Evolutionary conservation across 164 flowering plant genomes (phyloP), one percentile per base, ranked within the genome.

Genomic region (Berberis vulgaris): DNA sequence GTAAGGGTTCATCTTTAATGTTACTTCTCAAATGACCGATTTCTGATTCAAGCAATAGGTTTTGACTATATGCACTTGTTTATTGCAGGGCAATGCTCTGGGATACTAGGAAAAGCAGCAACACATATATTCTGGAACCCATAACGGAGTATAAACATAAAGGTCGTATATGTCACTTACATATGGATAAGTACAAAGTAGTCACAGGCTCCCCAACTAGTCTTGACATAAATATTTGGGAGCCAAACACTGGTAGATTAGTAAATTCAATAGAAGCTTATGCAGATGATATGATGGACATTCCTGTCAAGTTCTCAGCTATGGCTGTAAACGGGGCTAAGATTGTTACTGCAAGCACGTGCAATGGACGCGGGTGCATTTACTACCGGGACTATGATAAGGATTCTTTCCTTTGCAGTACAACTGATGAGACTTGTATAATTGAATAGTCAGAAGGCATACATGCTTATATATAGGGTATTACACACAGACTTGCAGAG

Each of bases 151-250:
- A 84, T 79, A 87, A 83, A 42, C 87, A 84, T 49, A 50, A 3
- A 0, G 91, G 88, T 45, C 79, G 81, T 7, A 74, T 86, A 43
- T 71, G 78, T 2, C 75, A 45, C 11, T 43, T 84, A 57, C 79
- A 82, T 74, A 82, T 86, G 87, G 90, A 86, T 73, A 65, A 64
- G 4, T 81, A 81, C 76, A 88, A 82, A 72, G 66, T 88, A 53
- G 88, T 86, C 47, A 78, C 83, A 1, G 86, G 84, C 7, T 76
- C 86, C 8, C 76, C 71, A 2, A 69, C 68, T n/a, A 85, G 81
- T 69, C 45, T 13, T 0, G 45, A 7, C 46, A 69, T 83, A 9
- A 74, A 73, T 64, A 65, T 84, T 41, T 88, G 88, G 89, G 88
- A 83, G 47, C 62, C 79, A 5, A 77, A 74, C 54, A 82, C 86